These are phyloP conservation scores for Thraustochytrium sp. DNA, from an alignment of 352 stramenopile genomes.

Conservation along the genomic window DNA sequence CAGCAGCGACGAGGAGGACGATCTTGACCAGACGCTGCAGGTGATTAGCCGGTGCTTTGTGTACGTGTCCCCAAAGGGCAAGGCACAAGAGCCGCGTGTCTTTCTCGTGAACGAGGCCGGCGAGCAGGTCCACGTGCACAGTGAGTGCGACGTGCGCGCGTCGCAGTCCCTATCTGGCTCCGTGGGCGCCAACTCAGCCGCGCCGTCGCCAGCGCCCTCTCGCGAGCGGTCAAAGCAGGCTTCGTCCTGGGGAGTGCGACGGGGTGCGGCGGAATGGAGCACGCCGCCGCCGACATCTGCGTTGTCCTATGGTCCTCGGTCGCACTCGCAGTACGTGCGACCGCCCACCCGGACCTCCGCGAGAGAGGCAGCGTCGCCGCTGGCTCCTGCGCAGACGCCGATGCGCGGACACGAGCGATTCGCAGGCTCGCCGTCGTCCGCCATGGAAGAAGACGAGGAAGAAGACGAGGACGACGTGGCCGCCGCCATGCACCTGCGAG, in stretches of 20 bases:
- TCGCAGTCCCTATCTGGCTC: not conserved
- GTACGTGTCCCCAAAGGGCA: not conserved
- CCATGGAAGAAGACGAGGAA: not conserved
- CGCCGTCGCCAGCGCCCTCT: not conserved
- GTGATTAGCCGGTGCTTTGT: slow-evolving; percentile 27
- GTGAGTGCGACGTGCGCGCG: not conserved
- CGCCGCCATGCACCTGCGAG: not conserved
- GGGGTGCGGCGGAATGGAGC: too few species aligned
- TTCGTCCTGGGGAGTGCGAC: too few species aligned
- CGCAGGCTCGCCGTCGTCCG: too few species aligned
- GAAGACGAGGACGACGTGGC: not conserved
- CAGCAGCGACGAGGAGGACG: not conserved
- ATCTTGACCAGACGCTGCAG: not conserved
- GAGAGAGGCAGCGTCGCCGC: too few species aligned
- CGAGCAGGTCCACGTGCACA: not conserved
- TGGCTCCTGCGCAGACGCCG: too few species aligned
- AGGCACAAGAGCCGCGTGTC: not conserved
- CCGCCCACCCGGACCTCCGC: too few species aligned
- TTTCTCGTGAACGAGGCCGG: not conserved
- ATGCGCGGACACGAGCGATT: too few species aligned
- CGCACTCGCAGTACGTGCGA: too few species aligned
- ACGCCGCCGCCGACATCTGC: too few species aligned
- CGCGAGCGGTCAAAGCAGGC: not conserved
- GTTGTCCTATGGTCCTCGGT: too few species aligned
- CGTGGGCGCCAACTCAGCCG: not conserved